A percentile compares a stretch with the other conserved stretches of the same genome.
These are phyloP conservation scores for Trichoderma asperelloides DNA, from an alignment of 495 filamentous ascomycete genomes.

Conservation along the genomic window DNA sequence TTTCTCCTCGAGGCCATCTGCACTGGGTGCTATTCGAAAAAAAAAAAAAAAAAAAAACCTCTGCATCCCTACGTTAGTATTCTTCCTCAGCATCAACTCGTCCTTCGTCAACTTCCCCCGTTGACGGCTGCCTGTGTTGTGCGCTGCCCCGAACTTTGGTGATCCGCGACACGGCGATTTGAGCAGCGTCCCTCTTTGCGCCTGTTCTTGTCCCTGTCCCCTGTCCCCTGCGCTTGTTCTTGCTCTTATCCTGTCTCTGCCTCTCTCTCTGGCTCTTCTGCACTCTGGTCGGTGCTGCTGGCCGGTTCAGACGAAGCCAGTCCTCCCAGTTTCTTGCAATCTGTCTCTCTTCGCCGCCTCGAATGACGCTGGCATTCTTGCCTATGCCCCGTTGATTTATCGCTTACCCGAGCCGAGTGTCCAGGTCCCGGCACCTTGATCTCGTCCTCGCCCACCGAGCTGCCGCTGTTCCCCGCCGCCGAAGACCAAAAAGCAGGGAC, in stretches of 20 bases:
- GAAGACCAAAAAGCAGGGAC: background rate
- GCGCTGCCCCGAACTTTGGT: background rate
- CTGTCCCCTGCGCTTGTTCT: background rate
- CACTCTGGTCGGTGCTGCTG: slow-evolving; percentile 20
- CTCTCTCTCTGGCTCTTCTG: background rate
- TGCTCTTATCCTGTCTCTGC: background rate
- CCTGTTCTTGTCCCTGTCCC: slow-evolving; percentile 4
- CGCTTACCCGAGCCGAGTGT: slow-evolving; percentile 3
- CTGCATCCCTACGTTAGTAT: background rate
- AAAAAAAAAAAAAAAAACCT: background rate
- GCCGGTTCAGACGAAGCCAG: slow-evolving; percentile 16
- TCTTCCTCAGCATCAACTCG: background rate
- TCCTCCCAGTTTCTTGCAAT: slow-evolving; percentile 2
- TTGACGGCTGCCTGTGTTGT: background rate
- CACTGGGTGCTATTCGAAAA: background rate
- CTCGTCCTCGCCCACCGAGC: slow-evolving; percentile 1
- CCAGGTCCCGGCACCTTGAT: slow-evolving; percentile 3
- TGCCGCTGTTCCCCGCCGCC: slow-evolving; percentile 4
- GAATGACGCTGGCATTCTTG: background rate
- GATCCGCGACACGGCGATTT: background rate
- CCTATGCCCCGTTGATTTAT: slow-evolving; percentile 3
- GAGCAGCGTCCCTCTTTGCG: background rate
- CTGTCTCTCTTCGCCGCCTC: slow-evolving; percentile 4
- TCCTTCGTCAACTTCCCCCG: background rate
- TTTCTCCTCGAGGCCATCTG: background rate